Base-by-base conservation (phyloP, 345 rosid genomes). In the Zanthoxylum bungeanum region DNA sequence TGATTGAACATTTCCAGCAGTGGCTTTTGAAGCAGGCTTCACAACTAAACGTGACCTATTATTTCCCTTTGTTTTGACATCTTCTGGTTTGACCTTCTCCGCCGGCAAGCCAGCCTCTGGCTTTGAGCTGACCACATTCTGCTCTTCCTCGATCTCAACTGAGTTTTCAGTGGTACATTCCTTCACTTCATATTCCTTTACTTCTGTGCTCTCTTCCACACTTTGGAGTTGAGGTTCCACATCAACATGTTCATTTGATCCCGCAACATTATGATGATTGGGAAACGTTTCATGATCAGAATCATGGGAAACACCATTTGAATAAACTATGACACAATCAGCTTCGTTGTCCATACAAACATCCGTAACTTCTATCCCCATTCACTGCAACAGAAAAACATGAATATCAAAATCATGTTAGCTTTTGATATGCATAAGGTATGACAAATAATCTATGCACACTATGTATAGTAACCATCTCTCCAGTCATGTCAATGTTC, bases 341-440 rank as follows among this genome's bases (percentile, higher is more conserved):
- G 87, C 86, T 78, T 86, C 93, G 72, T 93, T 93, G 80, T 93
- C 98, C 90, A 84, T 86, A 80, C 95, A 89, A 33, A 88, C 83
- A 76, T 91, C 95, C 31, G 84, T 72, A 60, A 76, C 79, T 75
- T 86, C 91, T 71, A 80, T 24, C 59, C 84, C 84, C 93, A 88
- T 86, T 66, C 66, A 62, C 86, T 81, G 72, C 76, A 77, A 61
- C 60, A 56, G 22, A 73, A 21, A 72, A n/a, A 73, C 57, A 72
- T 31, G 33, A 25, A 25, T 28, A 68, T 74, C 75, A 21, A 52
- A 24, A 34, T 33, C 34, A 31, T 39, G 66, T 62, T 51, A 61
- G 28, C 64, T 47, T 39, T 53, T 57, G 30, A 28, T 34, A 47
- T 16, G 25, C 61, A 57, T 37, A 30, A 59, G 56, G 47, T 22